Evolutionary conservation across 192 early-diverging fungal genomes (phyloP).

Genomic region (Hyaloraphidium curvatum): DNA sequence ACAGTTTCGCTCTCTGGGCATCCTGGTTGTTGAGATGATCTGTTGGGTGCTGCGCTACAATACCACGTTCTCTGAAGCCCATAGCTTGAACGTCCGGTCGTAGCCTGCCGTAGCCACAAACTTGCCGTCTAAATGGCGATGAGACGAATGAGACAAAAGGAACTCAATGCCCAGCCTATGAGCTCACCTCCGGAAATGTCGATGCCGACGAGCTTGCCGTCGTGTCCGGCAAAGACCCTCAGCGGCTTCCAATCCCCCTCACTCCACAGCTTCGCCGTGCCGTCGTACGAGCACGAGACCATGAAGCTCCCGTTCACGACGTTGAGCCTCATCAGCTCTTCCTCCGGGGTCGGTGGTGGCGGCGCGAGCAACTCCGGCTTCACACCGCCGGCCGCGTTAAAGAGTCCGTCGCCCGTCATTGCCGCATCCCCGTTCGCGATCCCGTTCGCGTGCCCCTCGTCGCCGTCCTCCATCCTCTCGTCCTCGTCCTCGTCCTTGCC

Average conservation of each 20-base stretch:
- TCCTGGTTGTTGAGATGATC: too few relatives aligned
- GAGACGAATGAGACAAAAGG: not conserved
- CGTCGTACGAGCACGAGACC: constrained; percentile 67
- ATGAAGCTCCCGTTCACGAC: constrained; percentile 53
- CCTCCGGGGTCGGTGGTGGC: too few relatives aligned
- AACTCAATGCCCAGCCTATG: not conserved
- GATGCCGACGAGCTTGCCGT: constrained; percentile 73
- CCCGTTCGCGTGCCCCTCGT: constrained; percentile 15
- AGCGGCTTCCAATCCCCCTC: constrained; percentile 84
- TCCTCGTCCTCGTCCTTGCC: not conserved
- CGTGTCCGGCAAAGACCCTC: constrained; percentile 68
- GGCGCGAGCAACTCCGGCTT: not conserved
- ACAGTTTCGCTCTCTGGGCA: too few relatives aligned
- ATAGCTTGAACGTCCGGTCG: constrained; percentile 92
- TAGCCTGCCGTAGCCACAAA: constrained; percentile 72
- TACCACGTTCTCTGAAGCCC: too few relatives aligned
- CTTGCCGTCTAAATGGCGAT: constrained; percentile 34
- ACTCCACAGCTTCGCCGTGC: constrained; percentile 79
- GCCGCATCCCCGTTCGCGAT: constrained; percentile 6
- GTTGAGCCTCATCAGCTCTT: constrained; percentile 13
- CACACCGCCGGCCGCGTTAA: not conserved
- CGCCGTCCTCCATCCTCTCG: constrained; percentile 24
- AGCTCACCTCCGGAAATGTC: constrained; percentile 46
- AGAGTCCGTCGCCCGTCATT: constrained; percentile 15
- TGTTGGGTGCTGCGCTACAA: too few relatives aligned